Evolutionary conservation across 495 filamentous ascomycete genomes (phyloP).

Genomic region (Lichina pygmaea): DNA sequence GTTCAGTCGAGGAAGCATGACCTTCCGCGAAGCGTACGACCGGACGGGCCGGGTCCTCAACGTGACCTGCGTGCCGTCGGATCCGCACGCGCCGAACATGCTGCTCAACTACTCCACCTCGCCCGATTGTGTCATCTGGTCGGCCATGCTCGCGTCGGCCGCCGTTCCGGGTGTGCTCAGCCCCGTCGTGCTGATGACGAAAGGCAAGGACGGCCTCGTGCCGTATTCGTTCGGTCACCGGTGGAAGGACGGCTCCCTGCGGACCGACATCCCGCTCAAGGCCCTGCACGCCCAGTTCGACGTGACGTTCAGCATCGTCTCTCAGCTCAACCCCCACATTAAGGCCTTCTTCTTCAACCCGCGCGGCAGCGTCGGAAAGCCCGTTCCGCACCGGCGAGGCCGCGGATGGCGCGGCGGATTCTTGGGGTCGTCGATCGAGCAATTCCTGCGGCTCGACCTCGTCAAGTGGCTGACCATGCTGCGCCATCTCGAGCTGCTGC

Average conservation of each 20-base stretch:
- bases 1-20: slow-evolving; percentile 74
- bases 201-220: slow-evolving; percentile 45
- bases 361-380: slow-evolving; percentile 66
- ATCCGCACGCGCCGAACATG: slow-evolving; percentile 80
- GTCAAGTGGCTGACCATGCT: slow-evolving; percentile 93
- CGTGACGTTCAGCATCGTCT: slow-evolving; percentile 89
- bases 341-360: slow-evolving; percentile 97
- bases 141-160: slow-evolving; percentile 79
- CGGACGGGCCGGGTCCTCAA: slow-evolving; percentile 86
- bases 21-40: slow-evolving; percentile 85
- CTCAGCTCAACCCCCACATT: slow-evolving; percentile 91
- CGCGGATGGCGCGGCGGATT: slow-evolving; percentile 93
- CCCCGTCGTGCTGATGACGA: slow-evolving; percentile 92
- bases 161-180: slow-evolving; percentile 91
- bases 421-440: slow-evolving; percentile 70
- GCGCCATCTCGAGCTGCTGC: slow-evolving; percentile 72
- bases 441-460: slow-evolving; percentile 83
- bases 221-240: slow-evolving; percentile 91
- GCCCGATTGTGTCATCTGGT: slow-evolving; percentile 96
- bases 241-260: slow-evolving; percentile 88
- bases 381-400: slow-evolving; percentile 79
- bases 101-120: slow-evolving; percentile 81
- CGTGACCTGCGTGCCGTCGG: slow-evolving; percentile 86
- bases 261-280: slow-evolving; percentile 88
- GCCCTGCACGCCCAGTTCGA: slow-evolving; percentile 89